Percentiles rank a stretch among this genome's conserved stretches.
These are phyloP conservation scores for Paramyrothecium roridum DNA, from an alignment of 2,329 filamentous ascomycete species.

Conservation along the genomic window DNA sequence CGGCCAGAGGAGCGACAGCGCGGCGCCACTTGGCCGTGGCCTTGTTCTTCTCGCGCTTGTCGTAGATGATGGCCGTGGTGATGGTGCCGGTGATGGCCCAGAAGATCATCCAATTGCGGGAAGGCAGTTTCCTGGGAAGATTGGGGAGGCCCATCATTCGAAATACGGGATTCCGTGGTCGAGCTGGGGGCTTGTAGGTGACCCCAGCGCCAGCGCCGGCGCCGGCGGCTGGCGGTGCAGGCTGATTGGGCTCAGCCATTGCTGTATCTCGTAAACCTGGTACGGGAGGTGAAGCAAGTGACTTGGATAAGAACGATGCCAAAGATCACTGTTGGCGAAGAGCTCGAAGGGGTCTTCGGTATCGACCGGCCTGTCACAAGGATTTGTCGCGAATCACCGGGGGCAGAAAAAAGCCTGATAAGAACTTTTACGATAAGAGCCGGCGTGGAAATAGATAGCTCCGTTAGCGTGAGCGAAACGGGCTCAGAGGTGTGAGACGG, in stretches of 20 bases:
- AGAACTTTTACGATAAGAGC: conserved; percentile 14
- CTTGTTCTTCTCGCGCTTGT: conserved; percentile 84
- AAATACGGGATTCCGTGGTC: conserved; percentile 65
- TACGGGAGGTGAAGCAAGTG: background rate
- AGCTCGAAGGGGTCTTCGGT: background rate
- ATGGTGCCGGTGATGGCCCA: conserved; percentile 75
- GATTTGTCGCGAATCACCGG: background rate
- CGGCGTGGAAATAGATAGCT: background rate
- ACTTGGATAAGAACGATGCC: background rate
- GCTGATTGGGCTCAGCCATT: conserved; percentile 19
- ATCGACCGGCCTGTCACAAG: background rate
- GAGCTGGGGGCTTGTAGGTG: conserved; percentile 32
- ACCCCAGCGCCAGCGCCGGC: conserved; percentile 14
- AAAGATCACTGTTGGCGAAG: background rate
- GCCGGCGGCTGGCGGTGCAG: conserved; percentile 20
- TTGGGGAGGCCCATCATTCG: conserved; percentile 82
- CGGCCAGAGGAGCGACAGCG: conserved; percentile 78
- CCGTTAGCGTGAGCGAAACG: background rate
- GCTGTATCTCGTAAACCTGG: background rate
- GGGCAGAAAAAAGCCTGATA: conserved; percentile 1
- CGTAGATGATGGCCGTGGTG: conserved; percentile 80
- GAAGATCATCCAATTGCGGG: conserved; percentile 98
- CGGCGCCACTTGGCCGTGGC: conserved; percentile 84
- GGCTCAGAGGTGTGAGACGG: too few relatives aligned
- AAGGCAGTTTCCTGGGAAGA: conserved; percentile 80